A percentile compares a stretch with the other conserved stretches of the same genome.
Evolutionary conservation across 1,284 basidiomycete genomes (phyloP).

Genomic region (Heterobasidion occidentale): DNA sequence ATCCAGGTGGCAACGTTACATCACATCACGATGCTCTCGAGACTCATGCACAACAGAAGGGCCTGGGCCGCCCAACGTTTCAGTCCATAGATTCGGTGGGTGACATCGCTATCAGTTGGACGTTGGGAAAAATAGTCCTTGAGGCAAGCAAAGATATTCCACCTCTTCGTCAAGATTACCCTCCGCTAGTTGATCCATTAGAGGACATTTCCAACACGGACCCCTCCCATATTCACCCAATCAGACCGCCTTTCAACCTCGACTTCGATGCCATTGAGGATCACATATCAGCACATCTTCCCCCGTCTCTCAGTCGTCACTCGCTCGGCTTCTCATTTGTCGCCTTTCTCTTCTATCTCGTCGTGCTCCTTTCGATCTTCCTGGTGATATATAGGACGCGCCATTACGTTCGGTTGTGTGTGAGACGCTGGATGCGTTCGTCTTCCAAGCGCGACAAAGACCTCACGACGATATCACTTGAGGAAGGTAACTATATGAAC

Average conservation of each 20-base stretch:
- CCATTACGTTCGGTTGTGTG: conserved; percentile 37
- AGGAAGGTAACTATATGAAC: conserved; percentile 38
- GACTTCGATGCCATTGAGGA: conserved; percentile 55
- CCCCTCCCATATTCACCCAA: conserved; percentile 47
- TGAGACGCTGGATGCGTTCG: conserved; percentile 38
- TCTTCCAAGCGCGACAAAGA: conserved; percentile 26
- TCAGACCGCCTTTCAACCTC: conserved; percentile 48
- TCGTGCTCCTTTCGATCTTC: conserved; percentile 32
- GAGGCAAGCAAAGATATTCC: conserved; percentile 87
- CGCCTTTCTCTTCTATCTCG: conserved; percentile 44
- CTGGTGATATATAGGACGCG: conserved; percentile 47
- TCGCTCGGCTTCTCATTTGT: conserved; percentile 67
- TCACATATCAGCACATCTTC: conserved; percentile 53
- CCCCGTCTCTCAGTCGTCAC: conserved; percentile 45
- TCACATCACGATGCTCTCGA: conserved; percentile 62
- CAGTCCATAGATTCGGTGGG: conserved; percentile 90
- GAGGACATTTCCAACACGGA: conserved; percentile 47
- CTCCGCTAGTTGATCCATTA: conserved; percentile 61
- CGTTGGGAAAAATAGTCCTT: conserved; percentile 95
- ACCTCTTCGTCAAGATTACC: conserved; percentile 33
- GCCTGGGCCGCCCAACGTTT: conserved; percentile 72
- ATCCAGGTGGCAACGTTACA: conserved; percentile 67
- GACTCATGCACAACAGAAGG: conserved; percentile 72
- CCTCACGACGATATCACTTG: conserved; percentile 40
- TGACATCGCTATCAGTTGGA: conserved; percentile 95